Evolutionary conservation across 2,329 filamentous ascomycete genomes (phyloP).

Genomic region (Verticillium alfalfae): DNA sequence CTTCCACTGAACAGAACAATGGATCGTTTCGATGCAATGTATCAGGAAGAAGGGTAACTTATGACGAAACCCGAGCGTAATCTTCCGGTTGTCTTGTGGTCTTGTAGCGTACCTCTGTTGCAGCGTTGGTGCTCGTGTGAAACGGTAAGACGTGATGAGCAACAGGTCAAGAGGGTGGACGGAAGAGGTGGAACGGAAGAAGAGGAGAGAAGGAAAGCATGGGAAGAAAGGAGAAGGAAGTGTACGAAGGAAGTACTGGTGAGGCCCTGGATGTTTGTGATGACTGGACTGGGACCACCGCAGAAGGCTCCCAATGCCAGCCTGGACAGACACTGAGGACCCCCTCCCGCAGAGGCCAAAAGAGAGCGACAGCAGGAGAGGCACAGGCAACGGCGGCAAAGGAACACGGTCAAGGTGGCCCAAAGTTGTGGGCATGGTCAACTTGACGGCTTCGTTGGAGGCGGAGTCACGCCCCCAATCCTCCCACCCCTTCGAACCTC

Average conservation of each 20-base stretch:
- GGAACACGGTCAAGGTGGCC: neutral
- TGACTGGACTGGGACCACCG: neutral
- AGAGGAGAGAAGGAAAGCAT: slow-evolving; percentile 2
- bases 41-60: neutral
- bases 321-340: neutral
- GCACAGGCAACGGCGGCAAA: neutral
- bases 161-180: neutral
- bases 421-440: neutral
- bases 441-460: neutral
- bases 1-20: neutral
- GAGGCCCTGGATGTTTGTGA: neutral
- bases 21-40: neutral
- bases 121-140: neutral
- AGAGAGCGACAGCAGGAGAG: neutral
- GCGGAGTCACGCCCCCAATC: neutral
- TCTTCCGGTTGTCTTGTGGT: neutral
- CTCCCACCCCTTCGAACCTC: neutral
- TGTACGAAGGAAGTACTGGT: slow-evolving; percentile 2
- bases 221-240: slow-evolving; percentile 2
- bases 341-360: neutral
- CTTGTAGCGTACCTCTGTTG: neutral
- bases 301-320: neutral
- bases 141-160: neutral
- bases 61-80: neutral
- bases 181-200: neutral